Conservation (phyloP, 306 rosid species). For the Vigna reflexopilosa region DNA sequence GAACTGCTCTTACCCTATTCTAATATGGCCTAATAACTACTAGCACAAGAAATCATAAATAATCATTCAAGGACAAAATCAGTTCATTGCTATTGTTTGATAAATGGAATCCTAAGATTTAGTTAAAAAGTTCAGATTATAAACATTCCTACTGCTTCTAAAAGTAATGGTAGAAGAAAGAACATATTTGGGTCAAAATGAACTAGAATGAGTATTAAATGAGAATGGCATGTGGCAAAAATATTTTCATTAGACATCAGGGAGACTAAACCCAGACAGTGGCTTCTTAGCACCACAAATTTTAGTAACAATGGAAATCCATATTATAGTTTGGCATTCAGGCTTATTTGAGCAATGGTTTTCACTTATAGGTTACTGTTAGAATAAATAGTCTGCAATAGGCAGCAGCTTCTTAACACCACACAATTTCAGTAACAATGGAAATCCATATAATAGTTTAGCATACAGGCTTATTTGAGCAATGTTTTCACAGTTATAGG, state of each 20-base stretch:
- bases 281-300: not conserved
- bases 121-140: not conserved
- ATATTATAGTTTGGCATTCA: slow-evolving; percentile 1
- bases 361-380: not conserved
- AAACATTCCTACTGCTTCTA: not conserved
- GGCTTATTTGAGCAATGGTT: slow-evolving; percentile 1
- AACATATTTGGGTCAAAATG: slow-evolving; percentile 13
- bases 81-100: slow-evolving; percentile 2
- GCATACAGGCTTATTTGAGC: too few species aligned
- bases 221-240: slow-evolving; percentile 14
- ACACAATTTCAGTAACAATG: too few species aligned
- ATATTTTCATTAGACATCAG: not conserved
- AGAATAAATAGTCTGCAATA: too few species aligned
- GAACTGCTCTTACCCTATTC: not conserved
- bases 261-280: not conserved
- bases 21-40: slow-evolving; percentile 1
- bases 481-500: too few species aligned
- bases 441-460: too few species aligned
- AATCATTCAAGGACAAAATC: not conserved
- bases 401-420: too few species aligned
- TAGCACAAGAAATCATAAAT: not conserved
- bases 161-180: not conserved
- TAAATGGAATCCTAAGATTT: not conserved
- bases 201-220: not conserved
- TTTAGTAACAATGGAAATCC: not conserved